A percentile compares a stretch with the other conserved stretches of the same genome.
Evolutionary conservation across 352 stramenopile species (phyloP).

Genomic region (Plasmopara muralis): DNA sequence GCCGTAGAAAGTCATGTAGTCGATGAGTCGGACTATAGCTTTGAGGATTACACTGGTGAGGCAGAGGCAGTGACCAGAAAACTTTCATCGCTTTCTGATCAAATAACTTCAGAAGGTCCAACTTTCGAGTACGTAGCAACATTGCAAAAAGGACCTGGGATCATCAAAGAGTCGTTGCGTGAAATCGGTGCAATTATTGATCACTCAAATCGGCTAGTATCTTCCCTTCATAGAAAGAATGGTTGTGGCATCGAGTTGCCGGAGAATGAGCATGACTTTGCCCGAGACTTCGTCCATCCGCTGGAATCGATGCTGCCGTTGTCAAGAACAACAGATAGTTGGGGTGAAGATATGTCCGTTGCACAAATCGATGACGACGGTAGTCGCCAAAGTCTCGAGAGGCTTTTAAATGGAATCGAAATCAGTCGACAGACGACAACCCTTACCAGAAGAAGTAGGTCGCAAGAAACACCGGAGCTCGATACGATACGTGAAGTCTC

Average conservation of each 20-base stretch:
- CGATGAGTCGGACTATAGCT: slow-evolving; percentile 3
- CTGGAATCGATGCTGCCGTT: slow-evolving; percentile 46
- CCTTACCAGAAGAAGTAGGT: slow-evolving; percentile 15
- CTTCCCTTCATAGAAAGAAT: slow-evolving; percentile 7
- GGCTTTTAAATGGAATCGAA: slow-evolving; percentile 16
- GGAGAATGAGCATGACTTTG: slow-evolving; percentile 34
- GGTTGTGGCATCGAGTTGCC: slow-evolving; percentile 14
- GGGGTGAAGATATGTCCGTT: slow-evolving; percentile 39
- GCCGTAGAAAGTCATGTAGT: background rate
- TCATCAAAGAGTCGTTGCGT: slow-evolving; percentile 40
- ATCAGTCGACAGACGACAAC: slow-evolving; percentile 8
- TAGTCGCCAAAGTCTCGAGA: slow-evolving; percentile 17
- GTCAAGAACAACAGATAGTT: slow-evolving; percentile 55
- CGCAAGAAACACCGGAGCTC: slow-evolving; percentile 27
- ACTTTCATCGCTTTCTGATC: slow-evolving; percentile 9
- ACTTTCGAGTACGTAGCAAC: slow-evolving; percentile 26
- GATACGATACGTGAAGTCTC: slow-evolving; percentile 34
- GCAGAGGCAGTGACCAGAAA: slow-evolving; percentile 17
- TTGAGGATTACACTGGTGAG: slow-evolving; percentile 22
- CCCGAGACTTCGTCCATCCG: slow-evolving; percentile 41
- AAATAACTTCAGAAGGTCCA: slow-evolving; percentile 18
- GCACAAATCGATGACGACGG: slow-evolving; percentile 27
- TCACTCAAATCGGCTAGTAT: slow-evolving; percentile 17
- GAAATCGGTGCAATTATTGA: slow-evolving; percentile 50
- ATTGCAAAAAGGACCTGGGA: slow-evolving; percentile 31